Evolutionary conservation across 1,139 yeast species (phyloP), one percentile per base, ranked within the genome.

Genomic region (Hyphopichia fennica): DNA sequence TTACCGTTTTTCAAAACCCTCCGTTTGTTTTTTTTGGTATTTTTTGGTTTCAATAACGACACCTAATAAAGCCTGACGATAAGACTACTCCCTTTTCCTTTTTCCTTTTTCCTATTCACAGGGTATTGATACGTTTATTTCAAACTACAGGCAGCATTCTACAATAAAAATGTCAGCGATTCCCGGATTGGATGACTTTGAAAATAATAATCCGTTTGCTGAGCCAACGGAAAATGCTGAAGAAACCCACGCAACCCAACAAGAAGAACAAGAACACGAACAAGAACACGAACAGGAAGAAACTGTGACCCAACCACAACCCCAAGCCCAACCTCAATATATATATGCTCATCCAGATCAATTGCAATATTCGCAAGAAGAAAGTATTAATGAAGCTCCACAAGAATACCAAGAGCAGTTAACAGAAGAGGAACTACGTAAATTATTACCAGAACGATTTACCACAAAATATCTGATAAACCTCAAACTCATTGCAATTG

Each of bases 131-230:
- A n/a, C n/a, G n/a, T n/a, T n/a, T n/a, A n/a, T n/a, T n/a, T n/a
- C n/a, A n/a, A n/a, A 22, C 9, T 22, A 22, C 17, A 28, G 13
- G 13, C 17, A 13, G 16, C 5, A 5, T 16, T 5, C 4, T 16
- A 17, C 5, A 31, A 16, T 17, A 17, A 8, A 31, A 31, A 33
- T 33, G 35, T 33, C 35, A 7, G 20, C 23, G 13, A 25, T 35
- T 10, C 38, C 38, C 3, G 37, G 41, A 10, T 19, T 38, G 2
- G 86, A 82, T 47, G 87, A 81, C 46, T 81, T 81, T 47, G 79
- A 73, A 45, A 81, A 82, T 51, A 82, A 82, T 63, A 82, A 81
- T 54, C 88, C 87, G 3, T 82, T 82, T 58, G 68, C 73, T 5
- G 69, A 63, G 41, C 74, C 73, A 2, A 47, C 48, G 9, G 56